A percentile compares a stretch with the other conserved stretches of the same genome.
phyloP scores from a whole-genome alignment of 2,329 filamentous ascomycete species.

The Coleophoma eucalyptorum region DNA sequence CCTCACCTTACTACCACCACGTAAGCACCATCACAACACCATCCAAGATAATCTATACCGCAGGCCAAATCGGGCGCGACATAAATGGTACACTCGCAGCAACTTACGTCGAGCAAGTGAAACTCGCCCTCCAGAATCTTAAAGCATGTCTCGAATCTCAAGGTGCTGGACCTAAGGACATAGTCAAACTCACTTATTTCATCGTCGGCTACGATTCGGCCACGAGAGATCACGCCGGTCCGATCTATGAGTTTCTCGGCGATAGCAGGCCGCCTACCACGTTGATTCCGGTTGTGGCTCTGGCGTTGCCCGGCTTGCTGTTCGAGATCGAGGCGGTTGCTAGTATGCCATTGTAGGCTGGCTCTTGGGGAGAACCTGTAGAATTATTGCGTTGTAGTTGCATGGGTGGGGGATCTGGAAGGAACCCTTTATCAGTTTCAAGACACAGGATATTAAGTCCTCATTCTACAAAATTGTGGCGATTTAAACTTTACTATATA shows the following conservation, averaged over 20 bases:
- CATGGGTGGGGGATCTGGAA: too few relatives aligned
- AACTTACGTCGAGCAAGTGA: background rate
- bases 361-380: too few relatives aligned
- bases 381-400: too few relatives aligned
- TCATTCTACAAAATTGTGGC: too few relatives aligned
- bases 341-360: background rate
- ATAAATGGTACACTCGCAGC: background rate
- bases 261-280: background rate
- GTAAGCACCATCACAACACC: background rate
- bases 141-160: background rate
- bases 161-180: background rate
- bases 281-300: background rate
- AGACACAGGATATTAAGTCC: too few relatives aligned
- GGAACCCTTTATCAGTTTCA: too few relatives aligned
- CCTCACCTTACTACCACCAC: background rate
- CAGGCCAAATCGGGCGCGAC: background rate
- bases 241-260: background rate
- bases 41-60: background rate
- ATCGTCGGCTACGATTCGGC: background rate
- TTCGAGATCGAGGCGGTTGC: constrained; percentile 1
- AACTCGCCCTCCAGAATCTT: background rate
- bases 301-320: background rate
- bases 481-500: too few relatives aligned
- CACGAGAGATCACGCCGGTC: background rate
- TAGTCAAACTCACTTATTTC: background rate